A percentile compares a stretch with the other conserved stretches of the same genome.
These are phyloP conservation scores for Phoenix roebelenii DNA, from an alignment of 176 grass and related monocot genomes.

Conservation along the genomic window DNA sequence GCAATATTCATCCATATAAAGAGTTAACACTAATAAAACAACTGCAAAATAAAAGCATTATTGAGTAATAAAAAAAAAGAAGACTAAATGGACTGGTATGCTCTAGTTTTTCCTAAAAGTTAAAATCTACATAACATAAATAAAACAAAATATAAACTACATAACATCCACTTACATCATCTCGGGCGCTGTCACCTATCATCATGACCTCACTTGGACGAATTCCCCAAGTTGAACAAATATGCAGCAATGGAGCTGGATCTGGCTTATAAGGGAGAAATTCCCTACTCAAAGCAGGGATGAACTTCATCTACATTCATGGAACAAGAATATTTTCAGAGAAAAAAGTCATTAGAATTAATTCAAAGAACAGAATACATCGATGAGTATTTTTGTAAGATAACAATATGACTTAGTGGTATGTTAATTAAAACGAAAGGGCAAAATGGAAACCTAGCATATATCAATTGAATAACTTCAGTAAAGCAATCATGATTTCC, in stretches of 20 bases:
- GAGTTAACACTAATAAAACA: no score
- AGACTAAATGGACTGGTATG: not conserved
- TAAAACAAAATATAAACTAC: no score
- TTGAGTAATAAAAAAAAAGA: no score
- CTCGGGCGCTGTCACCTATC: conserved; percentile 85
- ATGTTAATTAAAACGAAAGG: no score
- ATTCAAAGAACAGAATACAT: no score
- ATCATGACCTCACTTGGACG: conserved; percentile 76
- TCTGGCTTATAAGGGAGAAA: conserved; percentile 86
- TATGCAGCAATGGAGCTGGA: conserved; percentile 84
- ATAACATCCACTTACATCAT: conserved; percentile 53
- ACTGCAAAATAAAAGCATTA: no score
- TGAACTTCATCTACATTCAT: conserved; percentile 46
- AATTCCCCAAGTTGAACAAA: conserved; percentile 76
- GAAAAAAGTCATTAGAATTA: not conserved
- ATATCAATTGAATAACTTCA: no score
- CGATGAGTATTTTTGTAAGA: no score
- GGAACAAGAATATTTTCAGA: not conserved
- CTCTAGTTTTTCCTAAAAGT: not conserved
- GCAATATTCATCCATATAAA: no score
- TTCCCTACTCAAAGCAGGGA: conserved; percentile 83
- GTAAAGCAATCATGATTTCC: no score
- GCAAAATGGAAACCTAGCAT: no score
- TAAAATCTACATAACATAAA: not conserved
- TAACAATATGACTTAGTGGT: no score